These are phyloP conservation scores for Camillea tinctor DNA, from an alignment of 2,329 filamentous ascomycete species.

Conservation along the genomic window DNA sequence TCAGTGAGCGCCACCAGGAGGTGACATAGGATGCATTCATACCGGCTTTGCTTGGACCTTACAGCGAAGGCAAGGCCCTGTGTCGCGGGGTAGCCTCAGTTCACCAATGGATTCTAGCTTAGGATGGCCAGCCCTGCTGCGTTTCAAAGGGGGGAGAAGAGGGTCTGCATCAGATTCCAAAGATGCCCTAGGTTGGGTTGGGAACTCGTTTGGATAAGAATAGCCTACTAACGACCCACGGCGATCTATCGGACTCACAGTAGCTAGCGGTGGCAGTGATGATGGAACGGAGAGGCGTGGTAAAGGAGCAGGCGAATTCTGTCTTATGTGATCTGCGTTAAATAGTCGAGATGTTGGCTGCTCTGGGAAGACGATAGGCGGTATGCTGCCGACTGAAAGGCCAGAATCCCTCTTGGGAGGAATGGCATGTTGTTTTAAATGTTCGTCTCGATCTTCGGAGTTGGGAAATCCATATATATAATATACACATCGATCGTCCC, in stretches of 20 bases:
- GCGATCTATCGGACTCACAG: conserved; percentile 38
- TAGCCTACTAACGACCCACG: conserved; percentile 41
- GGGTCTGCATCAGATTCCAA: conserved; percentile 50
- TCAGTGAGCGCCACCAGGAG: conserved; percentile 18
- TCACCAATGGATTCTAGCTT: conserved; percentile 58
- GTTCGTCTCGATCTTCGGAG: conserved; percentile 50
- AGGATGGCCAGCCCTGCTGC: conserved; percentile 50
- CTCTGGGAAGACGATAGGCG: conserved; percentile 37
- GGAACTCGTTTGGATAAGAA: conserved; percentile 40
- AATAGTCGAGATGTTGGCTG: conserved; percentile 31
- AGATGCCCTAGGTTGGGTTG: conserved; percentile 38
- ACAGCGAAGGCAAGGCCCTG: conserved; percentile 52
- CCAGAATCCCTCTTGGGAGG: conserved; percentile 46
- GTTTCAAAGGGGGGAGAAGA: conserved; percentile 54
- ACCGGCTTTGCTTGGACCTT: conserved; percentile 47
- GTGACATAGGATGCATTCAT: conserved; percentile 22
- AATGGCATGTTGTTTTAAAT: conserved; percentile 46
- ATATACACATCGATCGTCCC: conserved; percentile 53
- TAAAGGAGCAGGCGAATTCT: conserved; percentile 40
- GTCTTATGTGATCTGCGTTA: conserved; percentile 34
- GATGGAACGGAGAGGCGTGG: conserved; percentile 37
- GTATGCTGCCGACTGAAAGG: conserved; percentile 39
- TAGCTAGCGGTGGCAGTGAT: conserved; percentile 36
- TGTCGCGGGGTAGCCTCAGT: conserved; percentile 48
- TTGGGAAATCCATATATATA: conserved; percentile 58